A percentile compares a stretch with the other conserved stretches of the same genome.
Conservation (phyloP, 805 yeast species). For the Barnettozyma botsteinii region DNA sequence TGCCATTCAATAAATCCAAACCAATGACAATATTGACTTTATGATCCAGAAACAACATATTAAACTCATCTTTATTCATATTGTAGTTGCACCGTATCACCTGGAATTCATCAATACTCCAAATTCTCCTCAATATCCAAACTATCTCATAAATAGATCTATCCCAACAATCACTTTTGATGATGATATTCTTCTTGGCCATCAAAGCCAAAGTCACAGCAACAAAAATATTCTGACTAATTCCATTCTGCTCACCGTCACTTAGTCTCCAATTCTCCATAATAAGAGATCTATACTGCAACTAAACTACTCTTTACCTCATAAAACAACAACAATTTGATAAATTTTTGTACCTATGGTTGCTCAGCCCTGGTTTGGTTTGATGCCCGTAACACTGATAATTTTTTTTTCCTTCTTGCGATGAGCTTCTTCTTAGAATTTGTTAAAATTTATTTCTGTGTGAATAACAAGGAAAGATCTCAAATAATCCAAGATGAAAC, state of each 20-base stretch:
- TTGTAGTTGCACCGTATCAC: background rate
- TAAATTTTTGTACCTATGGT: no score
- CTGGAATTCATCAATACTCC: background rate
- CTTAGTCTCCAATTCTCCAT: conserved; percentile 2
- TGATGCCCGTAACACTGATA: background rate
- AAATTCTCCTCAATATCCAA: background rate
- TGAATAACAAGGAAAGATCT: no score
- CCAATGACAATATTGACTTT: conserved; percentile 10
- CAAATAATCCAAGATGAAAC: conserved; percentile 51
- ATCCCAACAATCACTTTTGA: conserved; percentile 8
- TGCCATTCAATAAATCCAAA: conserved; percentile 10
- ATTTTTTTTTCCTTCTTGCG: conserved; percentile 1
- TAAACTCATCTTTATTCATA: no score
- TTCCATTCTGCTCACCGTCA: background rate
- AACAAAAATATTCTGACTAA: conserved; percentile 7
- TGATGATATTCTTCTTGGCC: conserved; percentile 24
- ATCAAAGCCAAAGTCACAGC: conserved; percentile 16
- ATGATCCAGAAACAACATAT: background rate
- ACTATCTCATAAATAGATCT: background rate
- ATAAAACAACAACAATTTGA: no score
- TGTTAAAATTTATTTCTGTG: background rate
- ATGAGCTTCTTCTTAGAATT: background rate
- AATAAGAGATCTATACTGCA: background rate
- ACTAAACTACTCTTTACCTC: no score
- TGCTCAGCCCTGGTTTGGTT: background rate